Base-by-base conservation (phyloP, 306 rosid genomes). In the Mimosa pudica region DNA sequence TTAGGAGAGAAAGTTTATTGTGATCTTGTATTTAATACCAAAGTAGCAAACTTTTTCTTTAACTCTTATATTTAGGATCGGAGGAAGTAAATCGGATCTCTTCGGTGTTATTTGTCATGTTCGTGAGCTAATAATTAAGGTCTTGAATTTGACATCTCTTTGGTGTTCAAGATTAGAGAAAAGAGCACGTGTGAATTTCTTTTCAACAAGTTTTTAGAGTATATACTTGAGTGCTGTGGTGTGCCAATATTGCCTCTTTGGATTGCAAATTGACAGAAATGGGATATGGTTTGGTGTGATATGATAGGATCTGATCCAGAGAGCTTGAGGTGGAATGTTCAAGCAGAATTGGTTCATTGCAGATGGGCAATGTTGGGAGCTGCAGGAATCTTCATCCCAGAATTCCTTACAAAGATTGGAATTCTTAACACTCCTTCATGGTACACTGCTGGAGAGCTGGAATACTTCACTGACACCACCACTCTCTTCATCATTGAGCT, bases 321-420 rank as follows among this genome's bases (percentile, higher is more conserved):
- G 83, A 87, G 81, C 77, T 55, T 90, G 77, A 90, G 83, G 77
- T 90, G 95, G 95, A 90, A 90, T 74, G 64, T 35, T 45, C 95
- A 90, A 67, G 48, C 92, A 33, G 95, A 90, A 87, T 1, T 90
- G 2, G 95, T 90, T 3, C 95, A 90, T 81, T 89, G 95, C 86
- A 81, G 95, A 63, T 90, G 95, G 95, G 95, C 95, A 47, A 90
- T 90, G 95, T 74, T 89, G 64, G 95, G 95, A 0, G 95, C 95
- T 2, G 92, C 95, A 6, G 95, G 95, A 1, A 90, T 90, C 55
- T 90, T 90, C 92, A 90, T 90, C 74, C 95, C 92, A 4, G 95
- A 90, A 35, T 89, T 90, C 75, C 79, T 90, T 41, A 90, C 92
- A 20, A 90, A 90, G 90, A 84, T 90, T 30, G 95, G 92, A 3